Conservation (phyloP, 164 flowering plant genomes). For the Santalum album region DNA sequence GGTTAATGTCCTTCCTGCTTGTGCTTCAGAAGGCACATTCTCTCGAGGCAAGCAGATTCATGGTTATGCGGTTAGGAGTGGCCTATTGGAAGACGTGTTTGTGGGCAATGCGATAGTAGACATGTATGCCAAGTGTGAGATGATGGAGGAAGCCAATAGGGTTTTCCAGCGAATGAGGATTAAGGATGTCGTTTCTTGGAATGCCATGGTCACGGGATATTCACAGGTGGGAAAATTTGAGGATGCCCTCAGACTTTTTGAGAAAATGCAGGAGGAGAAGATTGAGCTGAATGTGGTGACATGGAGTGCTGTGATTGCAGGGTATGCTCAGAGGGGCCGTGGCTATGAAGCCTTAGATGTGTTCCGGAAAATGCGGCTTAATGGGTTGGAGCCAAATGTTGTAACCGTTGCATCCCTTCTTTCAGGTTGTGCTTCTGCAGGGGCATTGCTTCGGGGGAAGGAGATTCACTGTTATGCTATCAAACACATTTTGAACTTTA, state of each 20-base stretch:
- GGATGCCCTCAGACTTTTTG: constrained; percentile 44
- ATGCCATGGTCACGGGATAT: constrained; percentile 71
- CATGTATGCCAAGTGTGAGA: constrained; percentile 58
- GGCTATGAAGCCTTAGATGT: constrained; percentile 54
- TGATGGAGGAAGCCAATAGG: constrained; percentile 38
- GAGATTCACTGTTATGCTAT: constrained; percentile 57
- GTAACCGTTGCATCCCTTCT: constrained; percentile 65
- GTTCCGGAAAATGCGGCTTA: constrained; percentile 47
- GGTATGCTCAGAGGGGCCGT: constrained; percentile 64
- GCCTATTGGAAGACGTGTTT: constrained; percentile 40
- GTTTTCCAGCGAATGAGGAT: constrained; percentile 44
- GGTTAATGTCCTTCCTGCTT: constrained; percentile 20
- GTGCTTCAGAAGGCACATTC: constrained; percentile 14
- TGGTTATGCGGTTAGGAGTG: constrained; percentile 34
- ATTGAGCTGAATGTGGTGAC: constrained; percentile 64
- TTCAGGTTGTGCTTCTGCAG: constrained; percentile 64
- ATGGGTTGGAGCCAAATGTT: constrained; percentile 46
- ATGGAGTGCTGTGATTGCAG: constrained; percentile 80
- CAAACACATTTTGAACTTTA: constrained; percentile 26
- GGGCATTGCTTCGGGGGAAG: constrained; percentile 53
- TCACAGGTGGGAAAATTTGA: constrained; percentile 55
- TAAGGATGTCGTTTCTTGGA: constrained; percentile 82
- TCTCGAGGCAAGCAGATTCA: constrained; percentile 41
- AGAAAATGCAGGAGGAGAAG: constrained; percentile 37
- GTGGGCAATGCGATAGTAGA: constrained; percentile 59